These are phyloP conservation scores for Fusarium sp. DNA, from an alignment of 2,329 filamentous ascomycete genomes.

Conservation along the genomic window DNA sequence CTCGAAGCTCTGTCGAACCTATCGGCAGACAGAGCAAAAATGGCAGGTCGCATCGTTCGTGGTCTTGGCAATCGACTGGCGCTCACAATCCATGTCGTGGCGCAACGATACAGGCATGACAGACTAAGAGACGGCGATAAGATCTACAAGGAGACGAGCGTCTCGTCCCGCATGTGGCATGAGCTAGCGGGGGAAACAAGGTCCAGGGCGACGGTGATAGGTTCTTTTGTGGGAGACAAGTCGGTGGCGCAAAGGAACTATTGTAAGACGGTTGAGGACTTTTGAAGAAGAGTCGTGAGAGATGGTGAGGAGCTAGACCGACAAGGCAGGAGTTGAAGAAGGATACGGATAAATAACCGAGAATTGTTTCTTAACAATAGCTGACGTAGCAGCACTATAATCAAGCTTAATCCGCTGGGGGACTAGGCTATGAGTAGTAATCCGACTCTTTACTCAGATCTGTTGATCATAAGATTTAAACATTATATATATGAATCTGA, in stretches of 20 bases:
- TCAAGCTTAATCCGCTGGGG: background rate
- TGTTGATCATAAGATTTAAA: too few species aligned
- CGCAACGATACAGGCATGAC: constrained; percentile 16
- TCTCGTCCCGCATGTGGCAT: background rate
- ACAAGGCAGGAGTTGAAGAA: background rate
- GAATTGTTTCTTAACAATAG: background rate
- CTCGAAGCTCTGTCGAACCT: constrained; percentile 10
- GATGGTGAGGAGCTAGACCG: constrained; percentile 3
- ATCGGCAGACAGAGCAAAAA: constrained; percentile 33
- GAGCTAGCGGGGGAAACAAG: constrained; percentile 17
- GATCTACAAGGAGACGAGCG: constrained; percentile 17
- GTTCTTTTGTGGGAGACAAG: background rate
- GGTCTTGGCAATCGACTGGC: constrained; percentile 37
- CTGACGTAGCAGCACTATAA: background rate
- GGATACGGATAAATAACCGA: background rate
- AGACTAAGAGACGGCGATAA: constrained; percentile 17
- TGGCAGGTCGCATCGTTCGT: constrained; percentile 39
- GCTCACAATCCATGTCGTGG: constrained; percentile 23
- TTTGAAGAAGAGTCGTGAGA: constrained; percentile 25
- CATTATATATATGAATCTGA: too few species aligned
- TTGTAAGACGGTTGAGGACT: constrained; percentile 30
- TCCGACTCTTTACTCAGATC: too few species aligned
- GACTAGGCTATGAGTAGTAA: too few species aligned
- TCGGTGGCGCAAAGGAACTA: constrained; percentile 37
- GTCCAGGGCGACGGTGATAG: constrained; percentile 31